phyloP scores from a whole-genome alignment of 352 stramenopile species.

The Phytophthora agathidicida region DNA sequence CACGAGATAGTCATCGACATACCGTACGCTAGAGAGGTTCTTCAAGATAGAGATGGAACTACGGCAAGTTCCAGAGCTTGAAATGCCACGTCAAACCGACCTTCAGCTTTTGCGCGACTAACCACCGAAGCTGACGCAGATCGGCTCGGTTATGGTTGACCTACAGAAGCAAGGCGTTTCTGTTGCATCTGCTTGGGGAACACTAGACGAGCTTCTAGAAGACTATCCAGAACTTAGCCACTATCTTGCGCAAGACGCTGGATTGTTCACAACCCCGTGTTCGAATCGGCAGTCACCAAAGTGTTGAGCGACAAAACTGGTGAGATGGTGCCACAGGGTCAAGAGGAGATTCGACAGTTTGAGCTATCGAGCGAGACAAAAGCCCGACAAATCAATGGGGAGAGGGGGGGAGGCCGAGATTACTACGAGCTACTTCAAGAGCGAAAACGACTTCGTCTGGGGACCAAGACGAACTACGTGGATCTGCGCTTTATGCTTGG shows the following conservation, averaged over 20 bases:
- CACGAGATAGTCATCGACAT: background rate
- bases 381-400: too few species aligned
- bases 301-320: background rate
- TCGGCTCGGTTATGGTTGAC: slow-evolving; percentile 1
- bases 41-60: background rate
- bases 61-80: background rate
- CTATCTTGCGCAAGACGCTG: background rate
- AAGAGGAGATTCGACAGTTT: too few species aligned
- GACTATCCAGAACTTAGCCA: background rate
- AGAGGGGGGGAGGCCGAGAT: too few species aligned
- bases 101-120: background rate
- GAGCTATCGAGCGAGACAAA: too few species aligned
- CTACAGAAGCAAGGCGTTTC: background rate
- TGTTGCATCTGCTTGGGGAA: background rate
- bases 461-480: too few species aligned
- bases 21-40: background rate
- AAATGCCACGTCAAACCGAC: background rate
- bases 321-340: too few species aligned
- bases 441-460: too few species aligned
- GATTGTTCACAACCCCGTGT: background rate
- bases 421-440: too few species aligned
- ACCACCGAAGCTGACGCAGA: background rate
- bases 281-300: too few species aligned
- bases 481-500: slow-evolving; percentile 1
- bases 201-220: background rate